Evolutionary conservation across 352 stramenopile species (phyloP), one percentile per base, ranked within the genome.

Genomic region (Phytophthora citrophthora): DNA sequence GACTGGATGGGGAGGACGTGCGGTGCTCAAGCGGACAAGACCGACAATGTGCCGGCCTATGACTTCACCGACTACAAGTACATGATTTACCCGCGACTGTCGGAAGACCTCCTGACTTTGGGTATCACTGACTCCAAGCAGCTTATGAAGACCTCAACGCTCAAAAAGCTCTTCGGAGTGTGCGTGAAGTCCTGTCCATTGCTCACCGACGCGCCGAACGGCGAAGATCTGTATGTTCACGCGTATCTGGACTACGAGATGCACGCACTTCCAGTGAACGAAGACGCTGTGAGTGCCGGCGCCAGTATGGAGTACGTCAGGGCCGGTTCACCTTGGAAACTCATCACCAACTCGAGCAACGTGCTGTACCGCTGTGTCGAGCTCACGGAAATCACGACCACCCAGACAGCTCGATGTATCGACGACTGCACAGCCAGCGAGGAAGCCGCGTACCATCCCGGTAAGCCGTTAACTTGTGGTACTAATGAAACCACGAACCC

Each of bases 1-100:
- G 85, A 94, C 59, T 94, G 79, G 77, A 86, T 82, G 64, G 85
- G 85, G 0, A 70, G 81, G 0, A 89, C 81, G 1, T 94, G 85
- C n/a, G 85, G 85, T 20, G 68, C 81, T 18, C 61, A 83, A 46
- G 69, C 70, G 4, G 74, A 68, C 15, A 74, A 79, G 26, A 87
- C 69, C 11, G 76, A 71, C 41, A 57, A 40, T 18, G 63, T 89
- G 1, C 72, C 74, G 2, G 74, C 76, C 16, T 93, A 93, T 61
- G 81, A 93, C 61, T 58, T 93, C 23, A 86, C 75, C 10, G 50
- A 74, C 29, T 91, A 90, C 67, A 72, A 74, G 49, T 90, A 86
- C 54, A 68, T 91, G 54, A 79, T 90, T 31, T 93, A 91, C 68
- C 82, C 85, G 5, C 82, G 85, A 9, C 62, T 93, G 9, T 67